Evolutionary conservation across 148 eudicot genomes (phyloP).

Genomic region (Limonium bicolor): DNA sequence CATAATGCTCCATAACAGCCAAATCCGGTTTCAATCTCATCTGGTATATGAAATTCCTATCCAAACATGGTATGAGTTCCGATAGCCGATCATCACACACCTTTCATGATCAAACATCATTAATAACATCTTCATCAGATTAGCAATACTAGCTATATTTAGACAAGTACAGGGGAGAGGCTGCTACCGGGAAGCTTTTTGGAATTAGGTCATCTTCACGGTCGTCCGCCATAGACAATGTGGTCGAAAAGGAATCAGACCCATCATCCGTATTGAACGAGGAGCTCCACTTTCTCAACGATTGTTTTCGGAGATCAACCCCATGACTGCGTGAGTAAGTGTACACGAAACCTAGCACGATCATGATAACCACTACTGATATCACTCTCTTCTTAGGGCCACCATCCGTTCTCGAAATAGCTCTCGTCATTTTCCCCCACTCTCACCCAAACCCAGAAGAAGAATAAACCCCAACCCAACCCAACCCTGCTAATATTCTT

Average conservation of each 20-base stretch:
- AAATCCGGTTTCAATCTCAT: constrained; percentile 29
- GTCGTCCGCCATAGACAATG: constrained; percentile 6
- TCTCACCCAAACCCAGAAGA: neutral
- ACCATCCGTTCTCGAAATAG: constrained; percentile 21
- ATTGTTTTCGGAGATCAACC: constrained; percentile 12
- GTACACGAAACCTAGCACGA: constrained; percentile 11
- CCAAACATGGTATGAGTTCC: constrained; percentile 36
- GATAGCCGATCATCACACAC: constrained; percentile 33
- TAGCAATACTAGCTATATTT: neutral
- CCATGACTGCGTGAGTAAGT: constrained; percentile 11
- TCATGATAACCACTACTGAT: constrained; percentile 10
- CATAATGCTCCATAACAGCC: constrained; percentile 35
- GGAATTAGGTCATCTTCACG: constrained; percentile 8
- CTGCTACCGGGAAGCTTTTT: constrained; percentile 29
- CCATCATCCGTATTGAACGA: constrained; percentile 16
- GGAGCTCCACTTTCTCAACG: constrained; percentile 11
- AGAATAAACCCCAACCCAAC: neutral
- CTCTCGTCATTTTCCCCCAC: constrained; percentile 15
- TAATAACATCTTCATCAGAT: neutral
- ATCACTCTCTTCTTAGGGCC: constrained; percentile 13
- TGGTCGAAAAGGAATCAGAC: constrained; percentile 11
- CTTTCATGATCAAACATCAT: constrained; percentile 7
- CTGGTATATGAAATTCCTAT: constrained; percentile 29
- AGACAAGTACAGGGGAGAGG: neutral
- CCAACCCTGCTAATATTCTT: neutral